These are phyloP conservation scores for Tulasnella sp. DNA, from an alignment of 768 basidiomycete genomes.

Conservation along the genomic window DNA sequence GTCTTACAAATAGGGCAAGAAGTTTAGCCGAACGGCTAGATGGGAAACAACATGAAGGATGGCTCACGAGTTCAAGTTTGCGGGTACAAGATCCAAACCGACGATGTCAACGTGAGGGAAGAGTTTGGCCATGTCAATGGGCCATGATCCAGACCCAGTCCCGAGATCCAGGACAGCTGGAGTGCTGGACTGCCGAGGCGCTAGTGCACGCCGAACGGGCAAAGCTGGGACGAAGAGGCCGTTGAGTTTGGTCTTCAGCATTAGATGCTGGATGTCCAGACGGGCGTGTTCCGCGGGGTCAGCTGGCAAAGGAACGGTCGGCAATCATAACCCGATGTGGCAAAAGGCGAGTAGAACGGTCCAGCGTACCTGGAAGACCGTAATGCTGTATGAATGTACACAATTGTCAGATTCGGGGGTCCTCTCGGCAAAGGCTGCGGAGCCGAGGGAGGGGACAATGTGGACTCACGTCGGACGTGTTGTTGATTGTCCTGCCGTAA, in stretches of 20 bases:
- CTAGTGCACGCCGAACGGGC: constrained; percentile 22
- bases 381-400: not conserved
- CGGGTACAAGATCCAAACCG: constrained; percentile 24
- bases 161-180: constrained; percentile 23
- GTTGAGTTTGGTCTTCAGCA: constrained; percentile 8
- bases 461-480: constrained; percentile 23
- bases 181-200: not conserved
- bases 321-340: not conserved
- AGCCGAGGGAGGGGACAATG: not conserved
- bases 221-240: constrained; percentile 19
- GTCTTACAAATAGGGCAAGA: not conserved
- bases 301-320: not conserved
- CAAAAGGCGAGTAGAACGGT: not conserved
- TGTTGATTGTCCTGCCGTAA: constrained; percentile 27
- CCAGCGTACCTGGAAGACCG: not conserved
- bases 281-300: constrained; percentile 19
- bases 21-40: not conserved
- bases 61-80: constrained; percentile 20
- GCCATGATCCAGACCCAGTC: constrained; percentile 24
- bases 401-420: not conserved
- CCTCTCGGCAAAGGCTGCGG: not conserved
- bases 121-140: constrained; percentile 21
- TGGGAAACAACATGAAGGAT: not conserved
- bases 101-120: constrained; percentile 21
- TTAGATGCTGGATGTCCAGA: constrained; percentile 22